A percentile compares a stretch with the other conserved stretches of the same genome.
phyloP scores from a whole-genome alignment of 495 filamentous ascomycete genomes.

The Penicillium robsamsonii region DNA sequence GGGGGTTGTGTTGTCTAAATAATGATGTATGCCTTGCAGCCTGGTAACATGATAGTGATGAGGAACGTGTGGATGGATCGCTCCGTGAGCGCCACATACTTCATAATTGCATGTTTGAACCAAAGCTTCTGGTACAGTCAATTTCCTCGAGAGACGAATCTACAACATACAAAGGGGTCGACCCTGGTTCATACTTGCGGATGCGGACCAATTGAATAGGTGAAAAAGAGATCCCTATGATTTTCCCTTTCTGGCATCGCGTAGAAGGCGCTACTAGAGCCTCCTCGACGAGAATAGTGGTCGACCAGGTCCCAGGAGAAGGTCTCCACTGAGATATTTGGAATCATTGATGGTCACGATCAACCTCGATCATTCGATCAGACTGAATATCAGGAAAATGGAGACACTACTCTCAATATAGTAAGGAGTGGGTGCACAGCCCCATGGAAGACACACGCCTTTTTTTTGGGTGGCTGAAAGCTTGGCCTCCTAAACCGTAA shows the following conservation, averaged over 20 bases:
- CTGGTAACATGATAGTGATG: background rate
- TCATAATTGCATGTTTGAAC: too few relatives aligned
- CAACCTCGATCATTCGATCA: constrained; percentile 1
- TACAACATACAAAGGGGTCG: too few relatives aligned
- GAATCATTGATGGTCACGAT: background rate
- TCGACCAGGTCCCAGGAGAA: background rate
- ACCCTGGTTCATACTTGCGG: background rate
- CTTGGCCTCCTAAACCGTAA: background rate
- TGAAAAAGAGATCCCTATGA: background rate
- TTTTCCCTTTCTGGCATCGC: background rate
- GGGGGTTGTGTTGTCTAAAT: background rate
- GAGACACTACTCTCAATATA: constrained; percentile 1
- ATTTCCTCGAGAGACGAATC: too few relatives aligned
- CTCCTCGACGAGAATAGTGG: background rate
- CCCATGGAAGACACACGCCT: background rate
- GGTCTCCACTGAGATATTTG: background rate
- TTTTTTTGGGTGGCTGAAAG: constrained; percentile 1
- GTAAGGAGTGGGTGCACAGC: constrained; percentile 1
- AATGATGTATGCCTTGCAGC: background rate
- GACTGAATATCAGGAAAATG: background rate
- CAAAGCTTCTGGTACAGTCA: too few relatives aligned
- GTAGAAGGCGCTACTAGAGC: background rate
- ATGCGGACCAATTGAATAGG: background rate
- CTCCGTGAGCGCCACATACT: too few relatives aligned
- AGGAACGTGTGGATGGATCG: too few relatives aligned